phyloP scores from a whole-genome alignment of 208 protist genomes.

The Trypanosoma cruzi region DNA sequence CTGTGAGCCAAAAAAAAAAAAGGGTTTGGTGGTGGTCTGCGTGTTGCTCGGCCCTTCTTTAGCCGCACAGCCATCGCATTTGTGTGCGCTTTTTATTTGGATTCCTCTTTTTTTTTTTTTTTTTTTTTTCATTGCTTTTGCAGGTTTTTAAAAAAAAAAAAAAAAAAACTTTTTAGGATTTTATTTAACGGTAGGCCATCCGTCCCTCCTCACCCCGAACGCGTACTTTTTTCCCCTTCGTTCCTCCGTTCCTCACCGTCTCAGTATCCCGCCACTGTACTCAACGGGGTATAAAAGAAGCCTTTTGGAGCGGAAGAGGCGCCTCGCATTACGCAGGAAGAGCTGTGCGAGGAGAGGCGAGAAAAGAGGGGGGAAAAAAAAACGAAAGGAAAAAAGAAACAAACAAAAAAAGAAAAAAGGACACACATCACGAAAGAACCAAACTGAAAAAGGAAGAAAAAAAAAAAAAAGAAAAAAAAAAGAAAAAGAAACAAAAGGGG shows the following conservation, averaged over 20 bases:
- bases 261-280: not conserved
- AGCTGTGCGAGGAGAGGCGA: not conserved
- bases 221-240: not conserved
- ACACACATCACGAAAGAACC: not conserved
- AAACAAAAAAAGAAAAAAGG: not conserved
- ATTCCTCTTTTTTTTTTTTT: not conserved
- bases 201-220: not conserved
- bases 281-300: not conserved
- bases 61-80: not conserved
- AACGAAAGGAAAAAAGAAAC: not conserved
- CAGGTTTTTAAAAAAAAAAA: no score
- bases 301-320: not conserved
- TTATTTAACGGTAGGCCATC: not conserved
- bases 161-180: not conserved
- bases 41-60: not conserved
- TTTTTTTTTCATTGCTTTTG: not conserved
- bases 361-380: not conserved
- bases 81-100: not conserved
- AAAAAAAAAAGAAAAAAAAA: not conserved
- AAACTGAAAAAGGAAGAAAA: not conserved
- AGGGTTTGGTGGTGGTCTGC: not conserved
- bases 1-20: not conserved
- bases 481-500: not conserved
- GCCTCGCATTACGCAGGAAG: not conserved
- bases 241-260: not conserved